These are phyloP conservation scores for Monosporascus sp. DNA, from an alignment of 2,329 filamentous ascomycete genomes.

Conservation along the genomic window DNA sequence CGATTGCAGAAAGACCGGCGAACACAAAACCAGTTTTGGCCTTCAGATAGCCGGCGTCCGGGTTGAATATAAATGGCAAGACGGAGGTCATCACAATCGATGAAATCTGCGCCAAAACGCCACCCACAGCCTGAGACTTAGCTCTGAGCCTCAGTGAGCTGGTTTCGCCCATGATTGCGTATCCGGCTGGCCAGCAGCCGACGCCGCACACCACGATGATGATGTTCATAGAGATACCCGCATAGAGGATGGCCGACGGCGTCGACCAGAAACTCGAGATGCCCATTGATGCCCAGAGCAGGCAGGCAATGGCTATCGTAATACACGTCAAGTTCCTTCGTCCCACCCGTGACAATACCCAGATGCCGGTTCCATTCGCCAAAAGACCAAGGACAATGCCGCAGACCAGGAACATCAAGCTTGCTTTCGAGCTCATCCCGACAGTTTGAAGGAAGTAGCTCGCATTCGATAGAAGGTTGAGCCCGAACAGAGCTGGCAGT, in stretches of 20 bases:
- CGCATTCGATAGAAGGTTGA: constrained; percentile 37
- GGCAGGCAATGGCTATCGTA: constrained; percentile 26
- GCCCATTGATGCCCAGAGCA: constrained; percentile 41
- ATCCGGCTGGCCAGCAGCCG: constrained; percentile 23
- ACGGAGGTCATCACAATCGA: constrained; percentile 35
- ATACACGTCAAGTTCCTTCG: constrained; percentile 33
- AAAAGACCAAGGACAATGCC: constrained; percentile 41
- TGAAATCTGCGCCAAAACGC: not conserved
- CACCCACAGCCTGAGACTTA: constrained; percentile 31
- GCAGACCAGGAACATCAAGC: constrained; percentile 39
- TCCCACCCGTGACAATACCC: constrained; percentile 36
- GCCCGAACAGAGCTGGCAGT: constrained; percentile 40
- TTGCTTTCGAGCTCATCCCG: constrained; percentile 25
- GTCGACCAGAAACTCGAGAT: constrained; percentile 39
- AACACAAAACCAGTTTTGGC: constrained; percentile 39
- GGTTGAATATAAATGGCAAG: constrained; percentile 47
- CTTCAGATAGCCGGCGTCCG: constrained; percentile 31
- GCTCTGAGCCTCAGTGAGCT: constrained; percentile 31
- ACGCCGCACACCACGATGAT: constrained; percentile 29
- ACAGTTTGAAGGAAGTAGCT: constrained; percentile 36
- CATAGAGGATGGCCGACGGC: constrained; percentile 34
- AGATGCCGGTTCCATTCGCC: constrained; percentile 39
- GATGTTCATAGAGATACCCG: constrained; percentile 34
- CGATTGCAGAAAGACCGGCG: constrained; percentile 30
- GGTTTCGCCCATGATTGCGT: constrained; percentile 29